Evolutionary conservation across 2,329 filamentous ascomycete species (phyloP).

Genomic region (Fusarium hainanense): DNA sequence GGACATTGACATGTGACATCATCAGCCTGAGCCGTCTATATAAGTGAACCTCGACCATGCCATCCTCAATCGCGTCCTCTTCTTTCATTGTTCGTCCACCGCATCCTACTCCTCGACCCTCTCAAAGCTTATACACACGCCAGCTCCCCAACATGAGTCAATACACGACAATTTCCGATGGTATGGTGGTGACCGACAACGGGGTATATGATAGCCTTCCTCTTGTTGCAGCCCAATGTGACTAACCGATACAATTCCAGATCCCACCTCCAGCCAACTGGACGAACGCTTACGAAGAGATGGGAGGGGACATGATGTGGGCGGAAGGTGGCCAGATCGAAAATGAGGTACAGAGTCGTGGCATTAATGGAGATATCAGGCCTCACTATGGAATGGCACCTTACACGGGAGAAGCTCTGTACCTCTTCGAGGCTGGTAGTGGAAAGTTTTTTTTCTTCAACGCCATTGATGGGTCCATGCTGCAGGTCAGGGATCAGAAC

Average conservation of each 20-base stretch:
- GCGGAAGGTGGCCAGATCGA: background rate
- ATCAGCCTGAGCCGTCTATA: background rate
- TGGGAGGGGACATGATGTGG: background rate
- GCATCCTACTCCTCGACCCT: fast-evolving
- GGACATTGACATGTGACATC: background rate
- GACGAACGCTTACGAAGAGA: background rate
- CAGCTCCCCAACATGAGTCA: background rate
- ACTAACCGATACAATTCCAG: fast-evolving
- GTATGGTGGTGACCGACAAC: background rate
- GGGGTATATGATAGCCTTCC: background rate
- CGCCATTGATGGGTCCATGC: background rate
- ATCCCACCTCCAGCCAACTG: background rate
- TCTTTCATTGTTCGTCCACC: fast-evolving
- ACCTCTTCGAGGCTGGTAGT: background rate
- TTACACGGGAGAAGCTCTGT: background rate
- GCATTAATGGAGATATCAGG: background rate
- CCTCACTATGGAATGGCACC: background rate
- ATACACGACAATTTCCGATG: background rate
- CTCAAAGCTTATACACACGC: background rate
- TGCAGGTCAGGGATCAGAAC: fast-evolving
- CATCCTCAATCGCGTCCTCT: too few relatives aligned
- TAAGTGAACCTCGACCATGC: background rate
- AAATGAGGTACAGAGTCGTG: background rate
- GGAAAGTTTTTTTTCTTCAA: background rate
- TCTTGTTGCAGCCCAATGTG: fast-evolving